Evolutionary conservation across 2,329 filamentous ascomycete genomes (phyloP), one percentile per base, ranked within the genome.

Genomic region (Aspergillus sp.): DNA sequence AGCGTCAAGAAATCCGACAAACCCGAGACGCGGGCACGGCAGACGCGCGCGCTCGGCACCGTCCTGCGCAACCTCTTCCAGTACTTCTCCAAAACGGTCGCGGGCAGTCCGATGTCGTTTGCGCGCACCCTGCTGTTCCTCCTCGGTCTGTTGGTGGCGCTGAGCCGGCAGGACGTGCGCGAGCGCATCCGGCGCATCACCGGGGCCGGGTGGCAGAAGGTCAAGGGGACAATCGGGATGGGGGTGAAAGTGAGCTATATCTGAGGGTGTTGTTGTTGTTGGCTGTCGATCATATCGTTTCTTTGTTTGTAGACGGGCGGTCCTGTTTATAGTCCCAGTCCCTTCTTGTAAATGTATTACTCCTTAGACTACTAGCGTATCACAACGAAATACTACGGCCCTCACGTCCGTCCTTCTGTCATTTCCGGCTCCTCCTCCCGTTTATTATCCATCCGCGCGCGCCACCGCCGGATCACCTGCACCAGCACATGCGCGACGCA

Each of bases 181-280:
- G 85, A 95, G 60, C 82, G 88, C 58, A 71, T 96, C 33, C 81
- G 85, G 67, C 80, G 85, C 50, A 76, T 91, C 35, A 66, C 95
- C 41, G 82, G 81, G 36, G 77, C 81, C 24, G 85, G 84, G 9
- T 95, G 90, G 90, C 82, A 83, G 50, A 96, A 95, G 75, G 76
- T 96, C 38, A 85, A 83, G 68, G 81, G 85, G 43, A 97, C 94
- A 0, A 86, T 93, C 4, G 92, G 92, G 1, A 97, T 97, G 93
- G 94, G 93, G 2, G 89, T 95, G 58, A 97, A 96, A 76, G 92
- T 97, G 65, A 95, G 89, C 69, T 97, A 97, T 75, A 95, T 99
- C 54, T 97, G 58, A 55, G 26, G 57, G 20, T 44, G 36, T 10
- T 48, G 51, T 53, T 49, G 52, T 56, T 49, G 59, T 36, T 47